Evolutionary conservation across 306 rosid genomes (phyloP), one percentile per base, ranked within the genome.

Genomic region (Pterocarpus macrocarpus): DNA sequence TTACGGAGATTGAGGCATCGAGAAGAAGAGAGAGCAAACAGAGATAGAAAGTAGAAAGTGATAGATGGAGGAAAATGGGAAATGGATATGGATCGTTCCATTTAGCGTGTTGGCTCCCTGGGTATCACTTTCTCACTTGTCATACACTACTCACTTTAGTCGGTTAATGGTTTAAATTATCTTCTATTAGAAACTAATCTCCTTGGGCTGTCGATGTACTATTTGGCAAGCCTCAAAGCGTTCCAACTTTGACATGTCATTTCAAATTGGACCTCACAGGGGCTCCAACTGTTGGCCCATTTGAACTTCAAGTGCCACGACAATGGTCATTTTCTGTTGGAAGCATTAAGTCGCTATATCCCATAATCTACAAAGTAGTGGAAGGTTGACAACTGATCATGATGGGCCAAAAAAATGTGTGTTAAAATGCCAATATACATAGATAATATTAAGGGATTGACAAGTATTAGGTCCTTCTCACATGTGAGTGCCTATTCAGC

Each of bases 361-460:
- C 30, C 75, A n/a, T 58, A 65, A 78, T 39, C 69, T 36, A 7
- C 64, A 38, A 59, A 17, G 49, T 85, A 77, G 81, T 91, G 87
- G 64, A 71, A 70, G 86, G 77, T 89, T 82, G 90, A 78, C 80
- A 44, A 76, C 35, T 55, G 64, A 66, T 35, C 65, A 58, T 57
- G 30, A 41, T 56, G 34, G 32, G 67, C 71, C 57, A 13, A 55
- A 52, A 62, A 50, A 57, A 50, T 75, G 22, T 53, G 70, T 36
- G 61, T 57, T 1, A 62, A 55, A 62, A 47, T 49, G 57, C 64
- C n/a, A 16, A 11, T 11, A 14, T 11, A 45, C 12, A 45, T 45
- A 38, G 3, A 38, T 38, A 5, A 38, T 1, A 38, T 3, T 1
- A 47, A 65, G 65, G 69, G 73, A 64, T 49, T 52, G 38, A 71